Evolutionary conservation across 495 filamentous ascomycete genomes (phyloP).

Genomic region (Hypoxylon perforatum): DNA sequence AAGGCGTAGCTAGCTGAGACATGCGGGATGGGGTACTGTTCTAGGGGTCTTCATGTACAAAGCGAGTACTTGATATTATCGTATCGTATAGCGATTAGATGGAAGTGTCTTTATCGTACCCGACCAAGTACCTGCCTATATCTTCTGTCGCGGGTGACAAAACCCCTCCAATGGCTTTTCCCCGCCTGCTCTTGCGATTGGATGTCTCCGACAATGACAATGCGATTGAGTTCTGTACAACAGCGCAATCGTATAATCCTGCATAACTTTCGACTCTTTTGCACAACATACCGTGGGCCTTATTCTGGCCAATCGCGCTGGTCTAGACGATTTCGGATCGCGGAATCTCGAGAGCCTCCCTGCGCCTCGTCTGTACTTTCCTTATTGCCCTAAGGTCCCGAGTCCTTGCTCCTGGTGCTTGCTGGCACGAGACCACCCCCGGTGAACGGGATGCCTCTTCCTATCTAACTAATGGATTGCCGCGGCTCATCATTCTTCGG

Average conservation of each 20-base stretch:
- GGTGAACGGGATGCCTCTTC: background rate
- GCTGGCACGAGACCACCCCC: conserved; percentile 20
- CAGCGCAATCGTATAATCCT: no score
- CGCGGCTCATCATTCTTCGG: conserved; percentile 5
- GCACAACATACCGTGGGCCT: no score
- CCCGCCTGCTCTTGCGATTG: background rate
- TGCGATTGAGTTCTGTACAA: no score
- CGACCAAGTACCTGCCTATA: no score
- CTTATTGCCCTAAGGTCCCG: conserved; percentile 6
- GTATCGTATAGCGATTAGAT: background rate
- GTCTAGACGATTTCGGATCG: background rate
- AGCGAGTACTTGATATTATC: conserved; percentile 2
- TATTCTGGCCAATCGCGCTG: conserved; percentile 15
- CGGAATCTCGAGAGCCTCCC: conserved; percentile 20
- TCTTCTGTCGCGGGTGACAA: background rate
- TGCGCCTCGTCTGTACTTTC: conserved; percentile 32
- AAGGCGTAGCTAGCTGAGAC: conserved; percentile 3
- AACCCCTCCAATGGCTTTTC: background rate
- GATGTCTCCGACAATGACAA: background rate
- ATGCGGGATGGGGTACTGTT: background rate
- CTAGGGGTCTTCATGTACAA: background rate
- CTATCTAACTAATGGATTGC: conserved; percentile 13
- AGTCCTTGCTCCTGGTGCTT: background rate
- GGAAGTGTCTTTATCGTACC: background rate
- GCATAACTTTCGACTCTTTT: conserved; percentile 2